phyloP scores from a whole-genome alignment of 2,329 filamentous ascomycete species.

The Mycocentrospora acerina region DNA sequence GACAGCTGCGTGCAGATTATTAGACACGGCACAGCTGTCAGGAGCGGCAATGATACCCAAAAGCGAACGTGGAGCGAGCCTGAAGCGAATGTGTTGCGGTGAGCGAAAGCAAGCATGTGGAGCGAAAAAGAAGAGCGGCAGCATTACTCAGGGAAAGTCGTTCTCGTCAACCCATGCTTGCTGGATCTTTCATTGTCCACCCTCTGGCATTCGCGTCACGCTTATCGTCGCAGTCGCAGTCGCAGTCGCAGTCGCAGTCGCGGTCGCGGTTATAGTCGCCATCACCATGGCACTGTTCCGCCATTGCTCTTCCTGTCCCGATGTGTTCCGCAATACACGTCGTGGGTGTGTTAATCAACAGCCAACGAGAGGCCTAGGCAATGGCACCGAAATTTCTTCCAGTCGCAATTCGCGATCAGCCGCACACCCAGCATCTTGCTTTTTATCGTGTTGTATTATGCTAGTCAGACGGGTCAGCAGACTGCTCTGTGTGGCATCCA shows the following conservation, averaged over 20 bases:
- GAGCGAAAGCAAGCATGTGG: slow-evolving; percentile 21
- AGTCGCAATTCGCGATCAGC: too few relatives aligned
- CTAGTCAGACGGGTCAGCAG: slow-evolving; percentile 11
- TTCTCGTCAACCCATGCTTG: neutral
- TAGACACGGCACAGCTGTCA: slow-evolving; percentile 36
- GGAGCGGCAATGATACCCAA: slow-evolving; percentile 32
- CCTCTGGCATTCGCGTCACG: slow-evolving; percentile 1
- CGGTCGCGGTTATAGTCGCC: too few relatives aligned
- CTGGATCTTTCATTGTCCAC: neutral
- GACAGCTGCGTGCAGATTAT: slow-evolving; percentile 37
- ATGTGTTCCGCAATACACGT: too few relatives aligned
- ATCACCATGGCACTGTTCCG: too few relatives aligned
- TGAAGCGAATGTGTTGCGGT: slow-evolving; percentile 20
- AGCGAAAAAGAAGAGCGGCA: slow-evolving; percentile 8
- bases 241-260: too few relatives aligned
- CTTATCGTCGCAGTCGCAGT: neutral
- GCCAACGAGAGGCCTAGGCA: too few relatives aligned
- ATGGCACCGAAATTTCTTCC: too few relatives aligned
- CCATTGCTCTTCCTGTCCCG: too few relatives aligned
- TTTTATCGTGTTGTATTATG: neutral
- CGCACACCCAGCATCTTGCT: neutral
- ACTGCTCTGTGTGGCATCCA: slow-evolving; percentile 6
- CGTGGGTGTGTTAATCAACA: too few relatives aligned
- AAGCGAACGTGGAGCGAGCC: slow-evolving; percentile 28
- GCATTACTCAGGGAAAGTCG: neutral